Evolutionary conservation across 768 basidiomycete genomes (phyloP).

Genomic region (Inosperma sp.): DNA sequence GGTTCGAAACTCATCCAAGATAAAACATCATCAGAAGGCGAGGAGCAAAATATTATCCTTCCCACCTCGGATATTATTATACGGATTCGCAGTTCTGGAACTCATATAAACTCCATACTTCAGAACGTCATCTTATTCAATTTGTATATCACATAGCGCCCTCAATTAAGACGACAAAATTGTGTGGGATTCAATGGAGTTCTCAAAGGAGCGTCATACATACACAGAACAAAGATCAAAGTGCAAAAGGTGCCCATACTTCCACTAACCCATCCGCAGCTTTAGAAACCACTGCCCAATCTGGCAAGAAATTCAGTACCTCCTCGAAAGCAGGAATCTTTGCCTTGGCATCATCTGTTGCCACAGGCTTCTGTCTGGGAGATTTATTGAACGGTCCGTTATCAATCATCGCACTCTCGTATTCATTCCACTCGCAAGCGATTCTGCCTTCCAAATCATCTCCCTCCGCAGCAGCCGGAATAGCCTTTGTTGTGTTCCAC

Average conservation of each 20-base stretch:
- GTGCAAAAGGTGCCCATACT: constrained; percentile 36
- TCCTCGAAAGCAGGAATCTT: constrained; percentile 72
- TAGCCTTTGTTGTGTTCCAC: constrained; percentile 16
- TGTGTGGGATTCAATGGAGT: neutral
- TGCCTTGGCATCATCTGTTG: constrained; percentile 22
- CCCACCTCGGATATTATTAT: neutral
- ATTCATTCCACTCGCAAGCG: constrained; percentile 67
- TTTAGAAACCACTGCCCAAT: constrained; percentile 65
- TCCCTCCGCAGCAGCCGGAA: neutral
- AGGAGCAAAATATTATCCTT: neutral
- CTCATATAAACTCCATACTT: too few species aligned
- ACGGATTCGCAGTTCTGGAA: too few species aligned
- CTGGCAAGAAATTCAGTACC: constrained; percentile 55
- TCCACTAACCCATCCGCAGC: constrained; percentile 55
- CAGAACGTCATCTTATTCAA: too few species aligned
- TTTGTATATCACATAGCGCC: neutral
- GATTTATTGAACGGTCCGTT: constrained; percentile 25
- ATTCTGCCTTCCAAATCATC: constrained; percentile 38
- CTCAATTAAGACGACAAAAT: neutral
- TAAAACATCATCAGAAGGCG: neutral
- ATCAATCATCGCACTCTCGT: constrained; percentile 52
- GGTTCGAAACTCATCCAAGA: constrained; percentile 51
- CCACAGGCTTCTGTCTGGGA: neutral
- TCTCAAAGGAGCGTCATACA: neutral
- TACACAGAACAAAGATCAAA: constrained; percentile 14